Evolutionary conservation across 305 asterid species (phyloP).

Genomic region (Solanum hybrid): DNA sequence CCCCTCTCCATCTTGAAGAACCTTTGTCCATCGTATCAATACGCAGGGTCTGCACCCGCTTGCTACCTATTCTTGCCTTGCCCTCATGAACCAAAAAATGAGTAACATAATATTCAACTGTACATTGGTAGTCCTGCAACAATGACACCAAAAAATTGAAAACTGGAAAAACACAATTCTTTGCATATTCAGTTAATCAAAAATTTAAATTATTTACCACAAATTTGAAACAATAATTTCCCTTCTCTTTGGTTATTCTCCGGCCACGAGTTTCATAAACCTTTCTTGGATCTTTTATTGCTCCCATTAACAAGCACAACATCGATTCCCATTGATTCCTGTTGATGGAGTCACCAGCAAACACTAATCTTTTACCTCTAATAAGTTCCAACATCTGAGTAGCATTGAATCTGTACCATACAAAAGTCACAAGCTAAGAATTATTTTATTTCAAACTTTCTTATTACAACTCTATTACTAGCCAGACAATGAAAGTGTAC

Average conservation of each 20-base stretch:
- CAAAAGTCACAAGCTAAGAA: conserved; percentile 2
- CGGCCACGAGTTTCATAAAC: conserved; percentile 78
- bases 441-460: neutral
- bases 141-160: neutral
- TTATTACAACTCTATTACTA: neutral
- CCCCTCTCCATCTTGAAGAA: conserved; percentile 86
- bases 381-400: conserved; percentile 70
- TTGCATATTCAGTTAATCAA: neutral
- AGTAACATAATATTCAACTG: conserved; percentile 72
- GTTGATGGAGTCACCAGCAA: conserved; percentile 85
- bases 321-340: conserved; percentile 95
- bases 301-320: conserved; percentile 81
- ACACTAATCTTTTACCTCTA: conserved; percentile 80
- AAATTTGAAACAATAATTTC: conserved; percentile 72
- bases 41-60: conserved; percentile 57
- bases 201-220: conserved; percentile 40
- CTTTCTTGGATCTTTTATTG: conserved; percentile 62
- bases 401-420: conserved; percentile 55
- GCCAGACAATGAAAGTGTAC: neutral
- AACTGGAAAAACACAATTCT: neutral
- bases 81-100: conserved; percentile 82
- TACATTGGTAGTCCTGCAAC: conserved; percentile 67
- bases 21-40: conserved; percentile 76
- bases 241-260: conserved; percentile 73
- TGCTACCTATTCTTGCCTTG: conserved; percentile 69